phyloP scores from a whole-genome alignment of 805 yeast species.

The Candida michaelii region DNA sequence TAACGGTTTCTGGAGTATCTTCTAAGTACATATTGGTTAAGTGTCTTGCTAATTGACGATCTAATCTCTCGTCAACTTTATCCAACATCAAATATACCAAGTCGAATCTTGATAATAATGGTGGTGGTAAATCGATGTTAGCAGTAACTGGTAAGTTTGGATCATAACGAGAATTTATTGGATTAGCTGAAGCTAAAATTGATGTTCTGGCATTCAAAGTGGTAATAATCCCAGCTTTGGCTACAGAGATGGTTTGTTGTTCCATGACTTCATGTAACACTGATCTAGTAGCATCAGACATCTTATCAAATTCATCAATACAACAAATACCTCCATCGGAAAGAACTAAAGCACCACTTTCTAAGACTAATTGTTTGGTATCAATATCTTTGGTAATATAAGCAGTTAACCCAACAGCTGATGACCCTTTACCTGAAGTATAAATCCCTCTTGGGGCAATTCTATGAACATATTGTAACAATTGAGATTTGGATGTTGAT shows the following conservation, averaged over 20 bases:
- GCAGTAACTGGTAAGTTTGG: constrained; percentile 93
- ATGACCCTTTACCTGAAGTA: constrained; percentile 98
- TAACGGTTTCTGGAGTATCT: constrained; percentile 74
- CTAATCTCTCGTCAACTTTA: constrained; percentile 83
- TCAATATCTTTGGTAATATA: constrained; percentile 93
- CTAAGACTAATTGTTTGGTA: constrained; percentile 89
- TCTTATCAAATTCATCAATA: constrained; percentile 97
- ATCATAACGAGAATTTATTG: constrained; percentile 92
- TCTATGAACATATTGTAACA: constrained; percentile 91
- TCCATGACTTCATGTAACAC: constrained; percentile 99
- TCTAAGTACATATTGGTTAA: constrained; percentile 89
- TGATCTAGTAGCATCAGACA: constrained; percentile 91
- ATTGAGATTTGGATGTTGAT: constrained; percentile 93
- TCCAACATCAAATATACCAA: constrained; percentile 89
- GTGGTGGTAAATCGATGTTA: constrained; percentile 96
- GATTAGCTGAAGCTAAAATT: constrained; percentile 93
- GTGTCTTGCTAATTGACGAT: constrained; percentile 85
- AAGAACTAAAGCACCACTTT: constrained; percentile 92
- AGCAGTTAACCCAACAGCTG: constrained; percentile 98
- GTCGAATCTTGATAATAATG: constrained; percentile 91
- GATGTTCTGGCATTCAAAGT: constrained; percentile 96
- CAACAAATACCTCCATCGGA: constrained; percentile 99
- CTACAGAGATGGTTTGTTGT: constrained; percentile 96
- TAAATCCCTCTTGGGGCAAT: constrained; percentile 98
- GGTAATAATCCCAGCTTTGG: constrained; percentile 97